Evolutionary conservation across 1,284 basidiomycete species (phyloP), one percentile per base, ranked within the genome.

Genomic region (Cryptococcus deneoformans): DNA sequence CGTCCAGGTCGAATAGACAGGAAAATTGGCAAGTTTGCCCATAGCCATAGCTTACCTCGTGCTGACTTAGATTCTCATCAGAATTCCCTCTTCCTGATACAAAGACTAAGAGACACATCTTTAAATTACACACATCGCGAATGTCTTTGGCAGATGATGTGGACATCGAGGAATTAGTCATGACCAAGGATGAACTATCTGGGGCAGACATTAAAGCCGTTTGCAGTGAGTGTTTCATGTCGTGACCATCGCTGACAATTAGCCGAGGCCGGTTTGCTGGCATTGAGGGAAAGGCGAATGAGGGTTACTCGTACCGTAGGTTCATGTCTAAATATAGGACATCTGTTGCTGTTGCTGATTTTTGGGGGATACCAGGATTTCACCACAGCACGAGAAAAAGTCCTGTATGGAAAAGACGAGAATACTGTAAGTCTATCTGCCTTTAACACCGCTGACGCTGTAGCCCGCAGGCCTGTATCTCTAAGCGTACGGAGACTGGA

Each of bases 151-250:
- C 82, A 55, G 85, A 87, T 51, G 96, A 99, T 70, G 96, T 99
- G 44, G 92, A 96, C 74, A 80, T 99, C 50, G 96, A 99, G 74
- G 94, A 98, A 79, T 92, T 92, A 70, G 87, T 99, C 56, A 90
- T 89, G 79, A 88, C 90, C 58, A 99, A 99, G 80, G 96, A 99
- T 71, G 95, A 99, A 70, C 80, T 97, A 14, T 94, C 90, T 9
- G 95, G 95, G 57, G 95, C 95, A 5, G 96, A 99, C 73, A 98
- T 99, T 83, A 98, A 98, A 81, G 94, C 93, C 3, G 90, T 94
- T 14, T 95, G 91, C 75, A 93, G 72, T 76, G 56, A 59, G 73
- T 73, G 59, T 56, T 46, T 9, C 10, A 14, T 5, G 2, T 11
- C 9, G 12, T 9, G 57, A 34, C 44, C 48, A 62, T 39, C 57